Percentiles rank a stretch among this genome's conserved stretches.
phyloP scores from a whole-genome alignment of 495 filamentous ascomycete species.

The Astrothelium subdiscretum region DNA sequence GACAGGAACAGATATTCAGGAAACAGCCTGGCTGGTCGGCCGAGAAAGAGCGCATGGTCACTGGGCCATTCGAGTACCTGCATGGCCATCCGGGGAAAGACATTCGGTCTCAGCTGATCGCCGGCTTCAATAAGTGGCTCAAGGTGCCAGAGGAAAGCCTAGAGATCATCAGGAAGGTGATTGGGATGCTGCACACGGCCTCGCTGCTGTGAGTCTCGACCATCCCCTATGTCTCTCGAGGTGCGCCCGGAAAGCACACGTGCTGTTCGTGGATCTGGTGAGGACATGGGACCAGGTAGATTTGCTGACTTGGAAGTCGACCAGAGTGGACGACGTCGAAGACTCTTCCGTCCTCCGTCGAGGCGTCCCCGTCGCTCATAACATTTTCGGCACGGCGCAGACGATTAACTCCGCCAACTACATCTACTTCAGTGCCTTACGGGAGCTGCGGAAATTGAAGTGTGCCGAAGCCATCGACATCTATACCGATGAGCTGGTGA shows the following conservation, averaged over 20 bases:
- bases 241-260: no score
- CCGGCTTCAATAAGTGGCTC: conserved; percentile 84
- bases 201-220: conserved; percentile 54
- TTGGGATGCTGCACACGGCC: conserved; percentile 89
- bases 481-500: conserved; percentile 79
- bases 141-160: conserved; percentile 68
- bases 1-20: conserved; percentile 18
- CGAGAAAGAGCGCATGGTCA: conserved; percentile 49
- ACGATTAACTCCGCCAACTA: conserved; percentile 98
- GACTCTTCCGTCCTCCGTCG: conserved; percentile 72
- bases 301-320: background rate
- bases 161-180: conserved; percentile 72
- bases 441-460: conserved; percentile 56
- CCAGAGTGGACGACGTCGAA: conserved; percentile 62
- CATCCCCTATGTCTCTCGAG: background rate
- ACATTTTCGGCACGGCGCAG: conserved; percentile 88
- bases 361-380: conserved; percentile 84
- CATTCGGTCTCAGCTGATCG: conserved; percentile 71
- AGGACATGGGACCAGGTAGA: background rate
- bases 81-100: conserved; percentile 81
- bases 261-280: no score
- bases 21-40: conserved; percentile 19
- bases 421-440: conserved; percentile 82
- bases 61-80: conserved; percentile 84
- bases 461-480: conserved; percentile 63